A percentile compares a stretch with the other conserved stretches of the same genome.
phyloP scores from a whole-genome alignment of 352 stramenopile genomes.

The Pythium folliculosum region DNA sequence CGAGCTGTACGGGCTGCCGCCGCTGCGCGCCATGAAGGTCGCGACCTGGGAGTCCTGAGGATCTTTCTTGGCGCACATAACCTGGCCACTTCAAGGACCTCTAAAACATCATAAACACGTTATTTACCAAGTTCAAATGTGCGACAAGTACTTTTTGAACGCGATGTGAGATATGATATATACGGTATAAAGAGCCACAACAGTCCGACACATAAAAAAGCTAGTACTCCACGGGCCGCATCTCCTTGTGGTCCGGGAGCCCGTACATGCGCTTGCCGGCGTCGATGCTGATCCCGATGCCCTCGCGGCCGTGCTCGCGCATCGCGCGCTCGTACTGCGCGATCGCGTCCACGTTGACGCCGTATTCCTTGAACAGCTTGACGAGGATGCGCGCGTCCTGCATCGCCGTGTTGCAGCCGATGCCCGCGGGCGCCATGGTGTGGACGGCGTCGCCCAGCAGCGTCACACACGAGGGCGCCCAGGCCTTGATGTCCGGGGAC shows the following conservation, averaged over 20 bases:
- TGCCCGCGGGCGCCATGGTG: slow-evolving; percentile 62
- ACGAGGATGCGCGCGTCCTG: slow-evolving; percentile 37
- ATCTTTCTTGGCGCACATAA: not conserved
- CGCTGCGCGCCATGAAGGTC: slow-evolving; percentile 43
- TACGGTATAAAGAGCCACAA: not conserved
- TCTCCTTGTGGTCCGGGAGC: slow-evolving; percentile 42
- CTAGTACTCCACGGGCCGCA: slow-evolving; percentile 33
- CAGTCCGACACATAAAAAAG: not conserved
- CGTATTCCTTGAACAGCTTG: slow-evolving; percentile 37
- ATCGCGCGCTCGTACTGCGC: slow-evolving; percentile 56
- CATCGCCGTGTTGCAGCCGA: slow-evolving; percentile 63
- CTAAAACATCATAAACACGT: not conserved
- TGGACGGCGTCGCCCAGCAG: slow-evolving; percentile 64
- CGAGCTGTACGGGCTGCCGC: slow-evolving; percentile 51
- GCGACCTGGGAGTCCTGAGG: not conserved
- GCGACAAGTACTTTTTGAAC: not conserved
- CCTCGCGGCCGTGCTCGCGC: slow-evolving; percentile 54
- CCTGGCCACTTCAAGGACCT: too few species aligned
- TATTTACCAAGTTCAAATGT: not conserved
- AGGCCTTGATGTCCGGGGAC: slow-evolving; percentile 51
- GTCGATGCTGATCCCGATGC: slow-evolving; percentile 46
- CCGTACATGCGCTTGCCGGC: slow-evolving; percentile 52
- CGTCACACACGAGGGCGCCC: slow-evolving; percentile 49
- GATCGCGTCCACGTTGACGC: slow-evolving; percentile 56
- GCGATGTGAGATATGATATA: not conserved